Evolutionary conservation across 23 red algal genomes (phyloP).

Genomic region (Agarophyton chilense): DNA sequence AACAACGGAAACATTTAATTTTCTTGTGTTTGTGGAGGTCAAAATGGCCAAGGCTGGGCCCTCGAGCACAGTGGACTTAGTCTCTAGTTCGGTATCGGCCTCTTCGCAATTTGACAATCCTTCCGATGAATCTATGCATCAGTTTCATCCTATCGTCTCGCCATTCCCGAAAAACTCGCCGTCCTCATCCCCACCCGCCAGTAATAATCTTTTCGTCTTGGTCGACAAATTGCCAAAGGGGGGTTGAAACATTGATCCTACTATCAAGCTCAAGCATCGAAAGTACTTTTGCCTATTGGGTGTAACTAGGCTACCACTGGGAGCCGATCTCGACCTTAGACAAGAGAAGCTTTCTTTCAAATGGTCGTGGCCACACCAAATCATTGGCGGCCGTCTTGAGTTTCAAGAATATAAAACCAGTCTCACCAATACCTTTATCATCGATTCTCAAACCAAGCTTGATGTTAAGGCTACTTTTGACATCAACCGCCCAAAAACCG

Average conservation of each 20-base stretch:
- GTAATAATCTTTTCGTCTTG: not conserved
- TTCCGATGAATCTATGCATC: slow-evolving; percentile 1
- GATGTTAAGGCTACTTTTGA: slow-evolving; percentile 46
- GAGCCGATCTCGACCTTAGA: slow-evolving; percentile 70
- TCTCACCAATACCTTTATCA: slow-evolving; percentile 65
- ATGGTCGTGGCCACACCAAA: slow-evolving; percentile 76
- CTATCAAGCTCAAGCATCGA: slow-evolving; percentile 70
- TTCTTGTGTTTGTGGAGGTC: not conserved
- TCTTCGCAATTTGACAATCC: slow-evolving; percentile 8
- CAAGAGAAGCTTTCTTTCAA: slow-evolving; percentile 43
- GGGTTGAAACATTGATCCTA: slow-evolving; percentile 45
- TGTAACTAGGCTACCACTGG: slow-evolving; percentile 71
- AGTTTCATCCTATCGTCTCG: not conserved
- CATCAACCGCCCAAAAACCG: slow-evolving; percentile 9
- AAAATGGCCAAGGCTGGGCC: not conserved
- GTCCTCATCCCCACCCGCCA: not conserved
- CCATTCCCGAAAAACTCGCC: not conserved
- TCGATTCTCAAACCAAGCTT: slow-evolving; percentile 49
- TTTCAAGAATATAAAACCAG: slow-evolving; percentile 43
- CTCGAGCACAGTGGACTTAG: not conserved
- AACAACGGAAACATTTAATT: not conserved
- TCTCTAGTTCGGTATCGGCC: not conserved
- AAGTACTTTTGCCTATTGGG: slow-evolving; percentile 67
- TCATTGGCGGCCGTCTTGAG: slow-evolving; percentile 71
- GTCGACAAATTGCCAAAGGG: not conserved